Evolutionary conservation across 768 basidiomycete species (phyloP), one percentile per base, ranked within the genome.

Genomic region (Boletellus sp.): DNA sequence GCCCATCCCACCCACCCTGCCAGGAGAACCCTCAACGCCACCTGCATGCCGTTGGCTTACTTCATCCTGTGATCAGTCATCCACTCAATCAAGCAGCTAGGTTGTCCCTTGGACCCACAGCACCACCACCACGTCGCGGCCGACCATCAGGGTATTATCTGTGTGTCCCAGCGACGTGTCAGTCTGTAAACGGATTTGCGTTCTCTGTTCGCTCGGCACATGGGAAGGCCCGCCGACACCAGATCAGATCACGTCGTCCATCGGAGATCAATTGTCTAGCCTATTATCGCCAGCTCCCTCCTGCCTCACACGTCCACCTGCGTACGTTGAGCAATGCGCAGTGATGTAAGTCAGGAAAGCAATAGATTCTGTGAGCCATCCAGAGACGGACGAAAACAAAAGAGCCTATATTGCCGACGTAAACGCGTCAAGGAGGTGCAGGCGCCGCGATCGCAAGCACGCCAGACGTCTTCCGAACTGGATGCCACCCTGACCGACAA

Each of bases 331-430:
- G 26, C 46, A 34, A 53, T 20, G 45, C 31, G 46, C 32, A 42
- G n/a, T 46, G 49, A 46, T 53, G 45, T 50, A 59, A 62, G 11
- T 47, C n/a, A 43, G 38, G 54, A 51, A 24, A 51, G 17, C 36
- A 28, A 15, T 31, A 13, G 28, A 47, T 54, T 54, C 49, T 22
- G 47, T 45, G 46, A 53, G 16, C 24, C 40, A 41, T 23, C 41
- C 42, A 35, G 38, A 31, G 34, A 35, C 36, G 19, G 17, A 36
- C 36, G 32, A 45, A 41, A 54, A 46, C 49, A 35, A 47, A 61
- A 48, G 53, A 31, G 49, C 36, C 16, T 23, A 60, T 57, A 63
- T 57, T 54, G 15, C 39, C 36, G 56, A 58, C 62, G 62, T 64
- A 61, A 62, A 40, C 16, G n/a, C 36, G 12, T 38, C 24, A 47